Base-by-base conservation (phyloP, 768 basidiomycete genomes). In the Mycena pura region DNA sequence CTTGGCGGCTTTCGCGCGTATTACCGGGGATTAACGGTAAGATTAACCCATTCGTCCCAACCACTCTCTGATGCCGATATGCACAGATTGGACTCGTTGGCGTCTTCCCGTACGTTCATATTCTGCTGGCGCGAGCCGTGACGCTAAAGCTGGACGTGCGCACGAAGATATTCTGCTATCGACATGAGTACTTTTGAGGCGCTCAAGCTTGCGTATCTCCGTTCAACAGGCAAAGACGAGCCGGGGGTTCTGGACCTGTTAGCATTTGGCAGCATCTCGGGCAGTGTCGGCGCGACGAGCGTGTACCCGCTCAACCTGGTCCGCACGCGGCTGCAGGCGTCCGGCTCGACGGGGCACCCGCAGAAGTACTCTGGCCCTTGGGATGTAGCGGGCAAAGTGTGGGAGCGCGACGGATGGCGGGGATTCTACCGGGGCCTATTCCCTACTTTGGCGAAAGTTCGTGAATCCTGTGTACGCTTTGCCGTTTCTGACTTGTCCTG, bases 171-270 rank as follows among this genome's bases (percentile, higher is more conserved):
- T 72, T 90, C 93, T 14, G 96, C 96, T 5, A 99, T 99, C 64
- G 96, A 99, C 75, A 96, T 95, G 93, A 92, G 90, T 68, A 96
- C 96, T 3, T 99, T 97, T 60, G 96, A 98, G 77, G 93, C 94
- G 2, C 86, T 99, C 57, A 99, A 99, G 73, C 79, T 95, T 41
- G 88, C 91, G 2, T 99, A 99, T 74, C 78, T 91, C 36, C 85
- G 87, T 50, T 96, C 95, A 29, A 92, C 92, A 6, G 90, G 89
- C 31, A 86, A 89, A 68, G 90, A 95, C 25, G 96, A 99, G 72
- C 94, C 96, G 0, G 92, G 93, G 3, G 86, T 95, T 6, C 81
- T 95, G 52, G 94, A 92, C 25, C 72, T 95, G 28, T 85, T 99
- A 17, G 88, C 92, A 4, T 98, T 97, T 68, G 96, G 96, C 43